phyloP scores from a whole-genome alignment of 345 rosid genomes.

The Pugionium cornutum region DNA sequence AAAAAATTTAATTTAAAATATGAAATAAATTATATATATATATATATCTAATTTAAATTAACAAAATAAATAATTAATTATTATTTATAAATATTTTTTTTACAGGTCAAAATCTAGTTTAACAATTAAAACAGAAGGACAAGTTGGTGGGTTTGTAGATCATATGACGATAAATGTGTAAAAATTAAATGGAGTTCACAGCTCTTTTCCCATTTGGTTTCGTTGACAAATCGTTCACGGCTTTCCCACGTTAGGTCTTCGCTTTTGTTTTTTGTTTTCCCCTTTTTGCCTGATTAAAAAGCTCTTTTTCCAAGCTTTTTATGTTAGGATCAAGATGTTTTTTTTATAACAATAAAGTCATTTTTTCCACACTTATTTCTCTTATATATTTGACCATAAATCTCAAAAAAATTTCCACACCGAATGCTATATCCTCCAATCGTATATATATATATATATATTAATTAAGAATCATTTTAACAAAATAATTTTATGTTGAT shows the following conservation, averaged over 20 bases:
- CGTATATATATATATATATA: too few relatives aligned
- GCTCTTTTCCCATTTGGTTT: conserved; percentile 13
- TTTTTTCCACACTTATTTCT: too few relatives aligned
- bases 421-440: too few relatives aligned
- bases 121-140: not conserved
- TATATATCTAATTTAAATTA: too few relatives aligned
- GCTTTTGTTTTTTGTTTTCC: not conserved
- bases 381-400: too few relatives aligned
- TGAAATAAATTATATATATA: too few relatives aligned
- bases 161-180: conserved; percentile 25
- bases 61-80: not conserved
- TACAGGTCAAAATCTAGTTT: not conserved
- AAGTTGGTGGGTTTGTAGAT: conserved; percentile 25
- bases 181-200: conserved; percentile 30
- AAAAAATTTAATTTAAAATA: too few relatives aligned
- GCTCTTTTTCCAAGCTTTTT: not conserved
- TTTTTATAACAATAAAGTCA: too few relatives aligned
- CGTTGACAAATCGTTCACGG: conserved; percentile 36
- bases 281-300: conserved; percentile 12
- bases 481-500: too few relatives aligned
- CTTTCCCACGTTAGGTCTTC: not conserved
- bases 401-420: too few relatives aligned
- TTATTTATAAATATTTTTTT: not conserved
- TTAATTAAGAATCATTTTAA: too few relatives aligned
- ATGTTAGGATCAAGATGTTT: not conserved